Evolutionary conservation across 768 basidiomycete species (phyloP).

Genomic region (Gelatoporia subvermispora): DNA sequence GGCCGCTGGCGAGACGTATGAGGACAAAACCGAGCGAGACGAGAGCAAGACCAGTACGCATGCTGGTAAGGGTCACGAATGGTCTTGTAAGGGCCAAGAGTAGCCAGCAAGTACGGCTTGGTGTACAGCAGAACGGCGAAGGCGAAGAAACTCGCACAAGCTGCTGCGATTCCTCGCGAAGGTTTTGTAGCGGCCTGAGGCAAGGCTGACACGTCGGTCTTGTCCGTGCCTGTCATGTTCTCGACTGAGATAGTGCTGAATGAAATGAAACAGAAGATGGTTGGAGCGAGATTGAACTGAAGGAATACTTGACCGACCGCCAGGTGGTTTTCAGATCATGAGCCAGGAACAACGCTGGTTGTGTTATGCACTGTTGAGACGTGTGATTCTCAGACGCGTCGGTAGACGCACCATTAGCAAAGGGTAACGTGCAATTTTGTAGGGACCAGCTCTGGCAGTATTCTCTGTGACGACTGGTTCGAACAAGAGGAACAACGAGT

Average conservation of each 20-base stretch:
- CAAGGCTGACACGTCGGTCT: constrained; percentile 9
- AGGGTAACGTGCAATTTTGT: too few relatives aligned
- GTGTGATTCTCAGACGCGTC: too few relatives aligned
- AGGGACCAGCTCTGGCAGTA: too few relatives aligned
- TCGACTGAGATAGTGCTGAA: too few relatives aligned
- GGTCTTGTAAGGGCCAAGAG: constrained; percentile 12
- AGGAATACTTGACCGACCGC: too few relatives aligned
- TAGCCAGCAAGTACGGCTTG: constrained; percentile 12
- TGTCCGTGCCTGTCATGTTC: too few relatives aligned
- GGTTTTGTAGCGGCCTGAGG: not conserved
- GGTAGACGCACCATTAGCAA: too few relatives aligned
- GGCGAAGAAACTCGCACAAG: constrained; percentile 14
- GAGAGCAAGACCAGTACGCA: constrained; percentile 28
- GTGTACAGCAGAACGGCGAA: constrained; percentile 22
- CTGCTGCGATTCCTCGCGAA: constrained; percentile 6
- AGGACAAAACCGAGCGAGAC: constrained; percentile 14
- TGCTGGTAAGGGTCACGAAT: constrained; percentile 19
- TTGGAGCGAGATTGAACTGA: constrained; percentile 3
- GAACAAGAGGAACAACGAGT: too few relatives aligned
- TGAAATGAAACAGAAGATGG: not conserved
- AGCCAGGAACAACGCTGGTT: too few relatives aligned
- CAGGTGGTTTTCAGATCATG: too few relatives aligned
- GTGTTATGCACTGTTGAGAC: too few relatives aligned
- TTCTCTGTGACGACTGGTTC: too few relatives aligned
- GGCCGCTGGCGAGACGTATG: constrained; percentile 13